A percentile compares a stretch with the other conserved stretches of the same genome.
Conservation (phyloP, 345 rosid genomes). For the Bruguiera parviflora region DNA sequence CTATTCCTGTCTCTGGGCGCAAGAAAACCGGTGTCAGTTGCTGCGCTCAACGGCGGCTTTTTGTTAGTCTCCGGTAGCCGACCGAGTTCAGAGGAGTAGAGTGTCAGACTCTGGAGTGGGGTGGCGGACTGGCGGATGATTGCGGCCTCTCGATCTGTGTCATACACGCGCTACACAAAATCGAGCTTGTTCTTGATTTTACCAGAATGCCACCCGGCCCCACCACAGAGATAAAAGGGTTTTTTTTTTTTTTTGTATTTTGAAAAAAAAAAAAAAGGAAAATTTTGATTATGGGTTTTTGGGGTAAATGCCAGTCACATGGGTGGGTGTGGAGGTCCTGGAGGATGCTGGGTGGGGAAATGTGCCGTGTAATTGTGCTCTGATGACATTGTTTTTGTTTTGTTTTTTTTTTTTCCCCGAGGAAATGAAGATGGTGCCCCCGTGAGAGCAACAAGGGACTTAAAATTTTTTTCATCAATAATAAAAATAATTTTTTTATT, state of each 20-base stretch:
- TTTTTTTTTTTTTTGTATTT: too few species aligned
- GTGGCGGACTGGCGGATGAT: neutral
- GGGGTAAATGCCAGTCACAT: neutral
- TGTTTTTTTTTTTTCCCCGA: too few species aligned
- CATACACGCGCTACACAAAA: slow-evolving; percentile 1
- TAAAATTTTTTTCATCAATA: too few species aligned
- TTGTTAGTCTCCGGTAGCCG: neutral
- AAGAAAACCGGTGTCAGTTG: neutral
- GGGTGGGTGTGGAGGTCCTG: neutral
- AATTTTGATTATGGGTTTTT: neutral
- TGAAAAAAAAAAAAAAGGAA: too few species aligned
- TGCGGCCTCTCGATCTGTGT: neutral
- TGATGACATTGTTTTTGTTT: too few species aligned
- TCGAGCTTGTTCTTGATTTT: neutral
- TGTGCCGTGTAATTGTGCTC: too few species aligned
- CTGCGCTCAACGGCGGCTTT: neutral
- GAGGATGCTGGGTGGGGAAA: too few species aligned
- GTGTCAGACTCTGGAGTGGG: neutral
- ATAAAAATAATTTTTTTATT: too few species aligned
- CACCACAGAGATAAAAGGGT: neutral
- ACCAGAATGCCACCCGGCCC: neutral
- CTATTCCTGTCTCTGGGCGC: slow-evolving; percentile 50
- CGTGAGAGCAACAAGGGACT: too few species aligned
- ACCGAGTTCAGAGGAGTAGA: neutral
- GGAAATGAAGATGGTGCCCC: too few species aligned